Conservation (phyloP, 179 eudicot species). For the Actinidia chinensis region DNA sequence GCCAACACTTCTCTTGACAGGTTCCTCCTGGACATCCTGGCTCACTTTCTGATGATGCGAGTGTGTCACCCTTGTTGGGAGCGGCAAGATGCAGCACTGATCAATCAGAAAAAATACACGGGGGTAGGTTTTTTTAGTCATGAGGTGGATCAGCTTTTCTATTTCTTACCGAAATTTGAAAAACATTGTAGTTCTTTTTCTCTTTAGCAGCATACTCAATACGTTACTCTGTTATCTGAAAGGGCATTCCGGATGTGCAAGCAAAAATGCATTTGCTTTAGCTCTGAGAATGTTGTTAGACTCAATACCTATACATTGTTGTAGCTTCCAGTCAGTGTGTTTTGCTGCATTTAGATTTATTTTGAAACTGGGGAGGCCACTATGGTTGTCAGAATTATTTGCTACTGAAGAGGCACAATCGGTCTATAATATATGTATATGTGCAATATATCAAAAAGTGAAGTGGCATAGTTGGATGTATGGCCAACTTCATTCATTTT, state of each 20-base stretch:
- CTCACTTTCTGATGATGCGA: conserved; percentile 88
- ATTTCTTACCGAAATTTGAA: not conserved
- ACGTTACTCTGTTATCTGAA: not conserved
- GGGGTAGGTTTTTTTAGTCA: conserved; percentile 88
- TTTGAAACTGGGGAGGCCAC: not conserved
- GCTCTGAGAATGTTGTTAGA: not conserved
- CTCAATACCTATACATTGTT: not conserved
- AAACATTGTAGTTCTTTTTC: conserved; percentile 9
- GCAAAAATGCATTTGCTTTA: not conserved
- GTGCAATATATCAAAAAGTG: not conserved
- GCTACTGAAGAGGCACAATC: too few relatives aligned
- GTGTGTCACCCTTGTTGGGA: conserved; percentile 77
- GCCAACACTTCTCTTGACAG: conserved; percentile 44
- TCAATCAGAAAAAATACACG: conserved; percentile 93
- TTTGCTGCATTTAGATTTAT: not conserved
- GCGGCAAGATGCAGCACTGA: conserved; percentile 82
- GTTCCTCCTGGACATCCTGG: conserved; percentile 86
- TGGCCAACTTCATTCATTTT: not conserved
- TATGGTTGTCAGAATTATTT: not conserved
- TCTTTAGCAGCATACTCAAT: not conserved
- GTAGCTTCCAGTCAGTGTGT: not conserved
- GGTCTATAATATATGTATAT: not conserved
- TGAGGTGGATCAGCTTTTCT: conserved; percentile 2
- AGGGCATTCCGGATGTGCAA: not conserved
- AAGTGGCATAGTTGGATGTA: not conserved